These are phyloP conservation scores for Rubia tinctorum DNA, from an alignment of 305 asterid species.

Conservation along the genomic window DNA sequence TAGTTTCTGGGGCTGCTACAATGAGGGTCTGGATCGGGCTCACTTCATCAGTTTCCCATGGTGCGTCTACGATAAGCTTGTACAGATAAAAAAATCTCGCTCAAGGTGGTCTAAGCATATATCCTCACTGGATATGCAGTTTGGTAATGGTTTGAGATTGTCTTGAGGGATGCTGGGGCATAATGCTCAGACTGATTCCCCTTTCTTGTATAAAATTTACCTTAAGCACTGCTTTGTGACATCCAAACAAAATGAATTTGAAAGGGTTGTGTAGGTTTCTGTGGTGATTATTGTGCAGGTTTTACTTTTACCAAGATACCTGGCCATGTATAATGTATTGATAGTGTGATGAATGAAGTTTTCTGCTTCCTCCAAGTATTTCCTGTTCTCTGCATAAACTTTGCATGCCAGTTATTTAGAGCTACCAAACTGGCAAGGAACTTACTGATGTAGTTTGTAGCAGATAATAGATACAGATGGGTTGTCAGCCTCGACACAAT, in stretches of 20 bases:
- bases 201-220: neutral
- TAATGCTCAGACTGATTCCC: neutral
- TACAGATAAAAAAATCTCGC: conserved; percentile 52
- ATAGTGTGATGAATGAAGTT: neutral
- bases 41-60: conserved; percentile 89
- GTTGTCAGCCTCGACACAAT: no score
- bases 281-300: neutral
- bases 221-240: neutral
- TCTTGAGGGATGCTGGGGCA: conserved; percentile 17
- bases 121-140: conserved; percentile 23
- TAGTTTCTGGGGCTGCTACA: conserved; percentile 37
- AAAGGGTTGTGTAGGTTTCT: neutral
- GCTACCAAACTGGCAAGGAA: no score
- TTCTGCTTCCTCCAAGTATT: neutral
- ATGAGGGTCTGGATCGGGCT: conserved; percentile 59
- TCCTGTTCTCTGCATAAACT: neutral
- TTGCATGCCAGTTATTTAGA: no score
- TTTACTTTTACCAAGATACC: neutral
- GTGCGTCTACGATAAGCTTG: conserved; percentile 80
- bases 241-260: neutral
- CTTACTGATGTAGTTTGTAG: no score
- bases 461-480: no score
- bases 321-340: neutral
- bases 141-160: conserved; percentile 21
- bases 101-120: conserved; percentile 14